phyloP scores from a whole-genome alignment of 345 rosid genomes.

The Streptanthus diversifolius region DNA sequence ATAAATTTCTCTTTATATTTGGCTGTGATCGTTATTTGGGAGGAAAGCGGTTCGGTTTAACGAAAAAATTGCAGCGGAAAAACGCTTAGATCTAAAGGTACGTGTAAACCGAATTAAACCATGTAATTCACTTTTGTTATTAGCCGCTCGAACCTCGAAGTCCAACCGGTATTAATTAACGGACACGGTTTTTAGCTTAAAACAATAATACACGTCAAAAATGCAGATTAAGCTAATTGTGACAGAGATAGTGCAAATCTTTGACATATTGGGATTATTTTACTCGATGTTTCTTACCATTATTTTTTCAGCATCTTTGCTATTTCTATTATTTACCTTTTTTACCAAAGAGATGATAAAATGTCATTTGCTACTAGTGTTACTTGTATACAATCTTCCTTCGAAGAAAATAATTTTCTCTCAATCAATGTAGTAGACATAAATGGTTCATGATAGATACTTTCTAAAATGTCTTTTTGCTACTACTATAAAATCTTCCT shows the following conservation, averaged over 20 bases:
- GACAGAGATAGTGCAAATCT: not conserved
- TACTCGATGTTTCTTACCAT: not conserved
- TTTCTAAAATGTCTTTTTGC: not conserved
- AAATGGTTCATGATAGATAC: not conserved
- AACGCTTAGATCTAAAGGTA: too few species aligned
- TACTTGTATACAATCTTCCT: constrained; percentile 8
- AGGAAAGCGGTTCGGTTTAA: too few species aligned
- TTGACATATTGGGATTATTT: not conserved
- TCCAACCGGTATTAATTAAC: too few species aligned
- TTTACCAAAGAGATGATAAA: not conserved
- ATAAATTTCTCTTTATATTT: too few species aligned
- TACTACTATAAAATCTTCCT: constrained; percentile 2
- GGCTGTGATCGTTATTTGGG: too few species aligned
- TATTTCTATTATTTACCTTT: not conserved
- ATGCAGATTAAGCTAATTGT: not conserved
- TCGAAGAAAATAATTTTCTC: not conserved
- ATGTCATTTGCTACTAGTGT: not conserved
- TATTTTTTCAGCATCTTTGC: too few species aligned
- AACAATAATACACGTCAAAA: not conserved
- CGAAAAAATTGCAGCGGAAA: too few species aligned
- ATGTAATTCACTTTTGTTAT: too few species aligned
- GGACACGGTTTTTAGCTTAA: too few species aligned
- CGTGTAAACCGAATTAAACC: too few species aligned
- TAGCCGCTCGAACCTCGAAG: too few species aligned
- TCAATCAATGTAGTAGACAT: not conserved